Evolutionary conservation across 2,329 filamentous ascomycete species (phyloP), one percentile per base, ranked within the genome.

Genomic region (Raffaelea ambrosiae): DNA sequence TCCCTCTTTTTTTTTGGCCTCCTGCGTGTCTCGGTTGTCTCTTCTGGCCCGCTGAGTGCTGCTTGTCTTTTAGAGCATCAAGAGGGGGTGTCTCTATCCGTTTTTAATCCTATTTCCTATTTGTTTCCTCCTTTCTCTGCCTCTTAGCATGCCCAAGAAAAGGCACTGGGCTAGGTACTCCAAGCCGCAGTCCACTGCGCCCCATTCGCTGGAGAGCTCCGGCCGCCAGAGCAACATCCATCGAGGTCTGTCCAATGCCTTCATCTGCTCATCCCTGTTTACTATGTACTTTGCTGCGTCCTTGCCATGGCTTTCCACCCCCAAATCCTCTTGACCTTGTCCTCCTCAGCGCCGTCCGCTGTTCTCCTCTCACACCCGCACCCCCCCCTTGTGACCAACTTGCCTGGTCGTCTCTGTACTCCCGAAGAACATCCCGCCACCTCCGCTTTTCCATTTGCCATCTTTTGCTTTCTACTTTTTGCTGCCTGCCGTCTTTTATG

Each of bases 61-160:
- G 9, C 14, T 10, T 35, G n/a, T n/a, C 26, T 13, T 29, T 29
- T 29, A 7, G 26, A 7, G 7, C 26, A 7, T 29, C 7, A 7
- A 7, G 26, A 29, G 26, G 26, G 26, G 26, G 26, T 29, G 26
- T 13, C 13, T 29, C 13, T 13, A 29, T 13, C 26, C 13, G 7
- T 13, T 29, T 29, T 38, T 7, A n/a, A 9, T 38, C 18, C 35
- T n/a, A 19, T 18, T 4, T n/a, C 11, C 43, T 21, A 3, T 20
- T 14, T 33, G 36, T 33, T 5, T 38, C 7, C 26, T 22, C 21
- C 18, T 33, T 13, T 13, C n/a, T 22, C 19, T 36, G 16, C 9
- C 35, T 29, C 29, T 39, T 8, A 39, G 5, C 57, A 83, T 83
- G 79, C 76, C 79, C 64, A 83, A 81, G 70, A 83, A 81, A 72